Evolutionary conservation across 1,284 basidiomycete genomes (phyloP).

Genomic region (Cryptococcus floricola): DNA sequence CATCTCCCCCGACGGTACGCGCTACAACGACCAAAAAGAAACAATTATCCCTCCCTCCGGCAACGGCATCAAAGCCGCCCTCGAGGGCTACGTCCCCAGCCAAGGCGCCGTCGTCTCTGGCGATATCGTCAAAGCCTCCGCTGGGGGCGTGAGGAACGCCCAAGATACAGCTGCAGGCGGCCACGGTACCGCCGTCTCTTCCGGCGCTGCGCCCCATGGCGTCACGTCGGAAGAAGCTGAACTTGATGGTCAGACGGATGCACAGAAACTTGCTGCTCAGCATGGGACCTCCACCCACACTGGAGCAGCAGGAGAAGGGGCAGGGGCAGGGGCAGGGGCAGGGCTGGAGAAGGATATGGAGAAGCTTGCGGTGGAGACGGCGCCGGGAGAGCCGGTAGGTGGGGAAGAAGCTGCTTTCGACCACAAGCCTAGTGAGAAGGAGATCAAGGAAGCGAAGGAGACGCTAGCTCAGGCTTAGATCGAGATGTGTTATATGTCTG

Average conservation of each 20-base stretch:
- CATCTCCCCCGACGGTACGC: slow-evolving; percentile 38
- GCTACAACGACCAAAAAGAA: slow-evolving; percentile 39
- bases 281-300: background rate
- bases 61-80: slow-evolving; percentile 44
- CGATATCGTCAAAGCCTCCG: slow-evolving; percentile 7
- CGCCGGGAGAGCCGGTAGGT: slow-evolving; percentile 31
- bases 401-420: slow-evolving; percentile 37
- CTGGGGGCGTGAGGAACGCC: background rate
- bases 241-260: background rate
- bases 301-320: background rate
- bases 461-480: slow-evolving; percentile 2
- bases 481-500: too few relatives aligned
- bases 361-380: slow-evolving; percentile 24
- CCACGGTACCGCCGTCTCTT: background rate
- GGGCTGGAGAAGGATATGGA: slow-evolving; percentile 4
- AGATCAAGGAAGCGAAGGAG: slow-evolving; percentile 24
- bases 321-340: background rate
- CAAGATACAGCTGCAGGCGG: background rate
- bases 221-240: background rate
- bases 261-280: background rate
- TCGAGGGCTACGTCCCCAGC: slow-evolving; percentile 27
- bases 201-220: background rate
- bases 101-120: slow-evolving; percentile 22
- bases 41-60: slow-evolving; percentile 38
- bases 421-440: slow-evolving; percentile 34